Evolutionary conservation across 78 protist genomes (phyloP), one percentile per base, ranked within the genome.

Genomic region (Guillardia theta): DNA sequence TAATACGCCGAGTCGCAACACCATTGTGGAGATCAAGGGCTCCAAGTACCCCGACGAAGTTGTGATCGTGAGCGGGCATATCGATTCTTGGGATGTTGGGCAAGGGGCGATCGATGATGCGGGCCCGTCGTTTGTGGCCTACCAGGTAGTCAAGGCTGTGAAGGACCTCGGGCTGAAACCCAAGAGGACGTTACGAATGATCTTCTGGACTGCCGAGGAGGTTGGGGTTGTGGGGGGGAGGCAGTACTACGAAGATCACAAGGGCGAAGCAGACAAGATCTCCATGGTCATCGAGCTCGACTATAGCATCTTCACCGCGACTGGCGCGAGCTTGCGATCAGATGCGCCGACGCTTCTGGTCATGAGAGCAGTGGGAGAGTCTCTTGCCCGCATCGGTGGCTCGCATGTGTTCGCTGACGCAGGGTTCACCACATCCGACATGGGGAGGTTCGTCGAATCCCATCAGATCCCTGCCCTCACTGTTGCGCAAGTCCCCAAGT

Each of bases 71-170:
- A 96, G 97, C 10, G 98, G 96, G 37, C 98, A 97, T 47, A 43
- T 96, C 0, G 98, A 97, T 76, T 77, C 95, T 6, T 97, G 98
- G 98, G 98, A 97, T 78, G 96, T 97, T 10, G 96, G 96, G 18
- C 76, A 90, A n/a, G 98, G 97, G 18, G 98, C 98, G 36, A 80
- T 93, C 87, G 98, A 97, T 58, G 98, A 97, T 62, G 96, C 95
- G 39, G 97, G 96, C 36, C 97, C 97, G 70, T 77, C 95, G 15
- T 39, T 96, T 92, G 95, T 96, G 4, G 70, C 96, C 39, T 96
- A 93, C 94, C 95, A 95, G 43, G 96, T 96, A 37, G 48, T 97
- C 0, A 0, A 78, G 21, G 36, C 93, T 19, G 53, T 97, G 27
- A 94, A 96, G 62, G 24, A 54, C 30, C 90, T 97, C 21, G 15